Evolutionary conservation across 2,329 filamentous ascomycete genomes (phyloP).

Genomic region (Penicillium sp.): DNA sequence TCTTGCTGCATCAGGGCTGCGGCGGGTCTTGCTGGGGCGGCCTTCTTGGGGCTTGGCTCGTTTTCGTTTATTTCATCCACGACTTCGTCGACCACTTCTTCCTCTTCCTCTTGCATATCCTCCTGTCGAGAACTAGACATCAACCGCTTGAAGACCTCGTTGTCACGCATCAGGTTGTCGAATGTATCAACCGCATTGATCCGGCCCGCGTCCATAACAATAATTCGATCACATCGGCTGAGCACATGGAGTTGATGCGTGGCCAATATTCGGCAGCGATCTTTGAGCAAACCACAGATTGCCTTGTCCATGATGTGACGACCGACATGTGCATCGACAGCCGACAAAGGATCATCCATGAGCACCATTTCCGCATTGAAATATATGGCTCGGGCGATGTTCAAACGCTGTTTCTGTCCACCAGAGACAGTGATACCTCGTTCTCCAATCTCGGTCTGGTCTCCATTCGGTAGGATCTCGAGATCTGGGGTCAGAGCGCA

Average conservation of each 20-base stretch:
- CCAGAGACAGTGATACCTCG: constrained; percentile 93
- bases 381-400: constrained; percentile 79
- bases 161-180: constrained; percentile 77
- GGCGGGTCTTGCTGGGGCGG: constrained; percentile 11
- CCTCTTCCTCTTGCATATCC: constrained; percentile 48
- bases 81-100: constrained; percentile 54
- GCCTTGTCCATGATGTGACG: constrained; percentile 86
- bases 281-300: constrained; percentile 80
- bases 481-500: constrained; percentile 84
- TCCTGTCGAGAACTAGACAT: constrained; percentile 73
- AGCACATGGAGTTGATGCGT: constrained; percentile 96
- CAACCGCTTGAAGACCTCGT: constrained; percentile 74
- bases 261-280: constrained; percentile 87
- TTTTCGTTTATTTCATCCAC: constrained; percentile 39
- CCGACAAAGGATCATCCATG: constrained; percentile 64
- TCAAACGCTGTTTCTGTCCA: constrained; percentile 91
- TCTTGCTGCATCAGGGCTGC: constrained; percentile 49
- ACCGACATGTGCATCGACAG: constrained; percentile 58
- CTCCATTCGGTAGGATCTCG: constrained; percentile 88
- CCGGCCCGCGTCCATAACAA: constrained; percentile 86
- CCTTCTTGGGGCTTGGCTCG: constrained; percentile 10
- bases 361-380: constrained; percentile 63
- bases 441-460: constrained; percentile 90
- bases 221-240: constrained; percentile 83
- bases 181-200: constrained; percentile 88